Conservation (phyloP, 73 alveolate species). For the Urostyla sp. region DNA sequence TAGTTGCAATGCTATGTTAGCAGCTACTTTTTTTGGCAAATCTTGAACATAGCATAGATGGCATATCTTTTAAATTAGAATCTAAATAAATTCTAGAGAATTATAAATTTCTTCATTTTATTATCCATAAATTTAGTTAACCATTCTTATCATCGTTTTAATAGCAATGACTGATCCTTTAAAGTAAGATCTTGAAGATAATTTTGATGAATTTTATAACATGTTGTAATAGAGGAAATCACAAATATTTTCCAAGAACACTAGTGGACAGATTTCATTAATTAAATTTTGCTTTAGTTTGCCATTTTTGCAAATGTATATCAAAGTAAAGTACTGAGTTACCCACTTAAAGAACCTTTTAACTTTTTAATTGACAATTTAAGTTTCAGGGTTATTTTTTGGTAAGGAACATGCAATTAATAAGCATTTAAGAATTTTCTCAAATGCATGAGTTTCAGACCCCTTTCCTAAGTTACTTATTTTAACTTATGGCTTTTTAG, state of each 20-base stretch:
- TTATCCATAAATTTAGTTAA: constrained; percentile 52
- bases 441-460: constrained; percentile 63
- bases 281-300: constrained; percentile 14
- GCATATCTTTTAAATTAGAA: constrained; percentile 56
- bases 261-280: constrained; percentile 60
- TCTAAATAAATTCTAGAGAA: constrained; percentile 41
- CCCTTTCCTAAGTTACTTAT: constrained; percentile 38
- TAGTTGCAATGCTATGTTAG: constrained; percentile 34
- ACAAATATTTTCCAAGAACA: constrained; percentile 52
- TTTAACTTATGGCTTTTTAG: constrained; percentile 18
- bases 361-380: constrained; percentile 18
- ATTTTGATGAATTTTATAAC: constrained; percentile 24
- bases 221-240: constrained; percentile 59
- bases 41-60: constrained; percentile 58
- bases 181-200: constrained; percentile 28
- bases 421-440: constrained; percentile 52
- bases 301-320: constrained; percentile 61
- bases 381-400: constrained; percentile 15
- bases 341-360: constrained; percentile 57
- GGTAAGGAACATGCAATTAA: constrained; percentile 56
- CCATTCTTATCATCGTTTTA: constrained; percentile 45
- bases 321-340: constrained; percentile 51
- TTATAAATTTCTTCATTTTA: constrained; percentile 20
- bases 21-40: constrained; percentile 62
- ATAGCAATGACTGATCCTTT: constrained; percentile 54